Base-by-base conservation (phyloP, 2,329 filamentous ascomycete genomes). In the Phyllosticta paracitricarpa region DNA sequence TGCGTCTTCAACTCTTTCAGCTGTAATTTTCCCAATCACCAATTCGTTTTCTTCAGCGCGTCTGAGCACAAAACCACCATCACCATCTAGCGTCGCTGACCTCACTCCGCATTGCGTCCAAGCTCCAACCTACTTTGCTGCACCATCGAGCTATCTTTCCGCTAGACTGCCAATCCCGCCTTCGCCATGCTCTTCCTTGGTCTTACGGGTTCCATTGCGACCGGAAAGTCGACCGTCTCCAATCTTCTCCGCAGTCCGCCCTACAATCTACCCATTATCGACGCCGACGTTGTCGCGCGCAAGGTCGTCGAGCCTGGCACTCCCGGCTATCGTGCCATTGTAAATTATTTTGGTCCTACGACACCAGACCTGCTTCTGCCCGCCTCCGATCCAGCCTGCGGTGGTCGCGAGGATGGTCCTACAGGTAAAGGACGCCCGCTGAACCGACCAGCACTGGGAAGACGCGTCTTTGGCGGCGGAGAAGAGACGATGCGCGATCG, bases 161-260 rank as follows among this genome's bases (percentile, higher is more conserved):
- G 28, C 28, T 30, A 8, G 28, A 30, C 22, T 12, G 8, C 35
- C n/a, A 3, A 12, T 12, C 26, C 33, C 52, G 22, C 40, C 59
- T 17, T 51, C 51, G 22, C 56, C 63, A 97, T 97, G 94, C 84
- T 97, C 56, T 86, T 99, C 70, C 91, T 99, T 68, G 94, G 94
- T 62, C 85, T 99, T 26, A 99, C 94, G 8, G 94, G 94, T 72
- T 96, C 92, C 64, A 97, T 99, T 72, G 94, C 94, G 63, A 99
- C 94, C 5, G 94, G 94, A 73, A 99, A 99, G 83, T 96, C 93
- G 54, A 99, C 93, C 66, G 91, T 97, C 61, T 96, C 94, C 28
- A 81, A 82, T 51, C 82, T 96, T 67, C 89, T 99, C 68, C 85
- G 88, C 57, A 81, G 84, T 4, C 80, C 89, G 4, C 94, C 93